These are phyloP conservation scores for Pleurotus pulmonarius DNA, from an alignment of 768 basidiomycete genomes.

Conservation along the genomic window DNA sequence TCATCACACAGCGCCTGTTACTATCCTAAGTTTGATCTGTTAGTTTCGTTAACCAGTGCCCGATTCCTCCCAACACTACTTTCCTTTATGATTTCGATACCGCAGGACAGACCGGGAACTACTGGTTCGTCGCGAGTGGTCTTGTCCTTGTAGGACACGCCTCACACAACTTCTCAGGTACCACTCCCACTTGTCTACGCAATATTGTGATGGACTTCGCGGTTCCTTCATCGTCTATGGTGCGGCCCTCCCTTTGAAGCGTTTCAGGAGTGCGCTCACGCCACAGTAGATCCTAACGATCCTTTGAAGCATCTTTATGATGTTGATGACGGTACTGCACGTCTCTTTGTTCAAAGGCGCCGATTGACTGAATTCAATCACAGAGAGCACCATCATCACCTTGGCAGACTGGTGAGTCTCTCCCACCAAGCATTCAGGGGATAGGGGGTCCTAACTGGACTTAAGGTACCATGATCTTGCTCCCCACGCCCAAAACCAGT, in stretches of 20 bases:
- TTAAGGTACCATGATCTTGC: constrained; percentile 21
- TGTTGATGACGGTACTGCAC: constrained; percentile 35
- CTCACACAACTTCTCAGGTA: too few relatives aligned
- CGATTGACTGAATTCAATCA: too few relatives aligned
- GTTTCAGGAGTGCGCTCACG: not conserved
- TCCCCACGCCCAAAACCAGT: constrained; percentile 31
- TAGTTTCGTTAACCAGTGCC: constrained; percentile 46
- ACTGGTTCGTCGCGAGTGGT: too few relatives aligned
- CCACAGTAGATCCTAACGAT: constrained; percentile 29
- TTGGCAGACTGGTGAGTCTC: constrained; percentile 24
- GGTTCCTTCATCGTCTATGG: constrained; percentile 25
- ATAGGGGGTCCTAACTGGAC: not conserved
- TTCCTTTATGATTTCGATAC: constrained; percentile 33
- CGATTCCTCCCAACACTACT: constrained; percentile 33
- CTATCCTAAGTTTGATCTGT: not conserved
- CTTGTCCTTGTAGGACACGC: too few relatives aligned
- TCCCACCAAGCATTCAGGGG: not conserved
- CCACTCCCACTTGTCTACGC: constrained; percentile 42
- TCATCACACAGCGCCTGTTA: constrained; percentile 12
- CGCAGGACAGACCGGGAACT: constrained; percentile 29
- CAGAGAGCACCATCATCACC: constrained; percentile 31
- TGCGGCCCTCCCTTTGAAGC: constrained; percentile 10
- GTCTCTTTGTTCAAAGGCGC: too few relatives aligned
- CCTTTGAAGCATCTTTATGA: constrained; percentile 33
- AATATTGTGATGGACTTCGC: constrained; percentile 47